A percentile compares a stretch with the other conserved stretches of the same genome.
These are phyloP conservation scores for Plantago major DNA, from an alignment of 257 asterid genomes.

Conservation along the genomic window DNA sequence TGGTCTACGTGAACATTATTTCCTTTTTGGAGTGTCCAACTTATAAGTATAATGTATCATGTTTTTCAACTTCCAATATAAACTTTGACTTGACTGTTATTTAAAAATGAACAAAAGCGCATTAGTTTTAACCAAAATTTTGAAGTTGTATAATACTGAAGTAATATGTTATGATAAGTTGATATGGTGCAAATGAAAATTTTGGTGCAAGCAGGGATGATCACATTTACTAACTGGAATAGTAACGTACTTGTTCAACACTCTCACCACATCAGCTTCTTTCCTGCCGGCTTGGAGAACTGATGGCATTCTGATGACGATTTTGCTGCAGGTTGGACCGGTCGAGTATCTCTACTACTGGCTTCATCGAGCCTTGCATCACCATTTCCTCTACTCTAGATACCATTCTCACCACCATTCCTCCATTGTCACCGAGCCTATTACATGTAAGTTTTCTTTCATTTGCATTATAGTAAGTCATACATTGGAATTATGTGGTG, in stretches of 20 bases:
- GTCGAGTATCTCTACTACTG: constrained; percentile 78
- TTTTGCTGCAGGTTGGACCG: constrained; percentile 48
- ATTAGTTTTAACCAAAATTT: too few species aligned
- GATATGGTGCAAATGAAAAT: too few species aligned
- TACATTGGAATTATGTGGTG: too few species aligned
- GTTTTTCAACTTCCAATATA: too few species aligned
- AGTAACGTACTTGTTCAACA: constrained; percentile 32
- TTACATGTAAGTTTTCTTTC: constrained; percentile 29
- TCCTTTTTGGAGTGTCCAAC: too few species aligned
- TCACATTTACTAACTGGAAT: constrained; percentile 62
- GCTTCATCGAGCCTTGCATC: constrained; percentile 76
- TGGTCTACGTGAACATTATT: too few species aligned
- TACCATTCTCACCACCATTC: constrained; percentile 86
- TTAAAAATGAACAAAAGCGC: too few species aligned
- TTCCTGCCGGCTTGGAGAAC: constrained; percentile 49
- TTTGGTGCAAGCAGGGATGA: constrained; percentile 93
- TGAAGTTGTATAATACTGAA: too few species aligned
- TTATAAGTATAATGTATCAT: too few species aligned
- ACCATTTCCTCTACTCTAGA: constrained; percentile 66
- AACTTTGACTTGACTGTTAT: too few species aligned
- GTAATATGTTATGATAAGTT: too few species aligned
- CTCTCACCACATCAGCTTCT: constrained; percentile 3
- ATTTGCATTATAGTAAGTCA: neutral
- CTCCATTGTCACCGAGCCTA: constrained; percentile 48
- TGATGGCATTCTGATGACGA: constrained; percentile 40